Evolutionary conservation across 768 basidiomycete genomes (phyloP).

Genomic region (Kondoa malvinella): DNA sequence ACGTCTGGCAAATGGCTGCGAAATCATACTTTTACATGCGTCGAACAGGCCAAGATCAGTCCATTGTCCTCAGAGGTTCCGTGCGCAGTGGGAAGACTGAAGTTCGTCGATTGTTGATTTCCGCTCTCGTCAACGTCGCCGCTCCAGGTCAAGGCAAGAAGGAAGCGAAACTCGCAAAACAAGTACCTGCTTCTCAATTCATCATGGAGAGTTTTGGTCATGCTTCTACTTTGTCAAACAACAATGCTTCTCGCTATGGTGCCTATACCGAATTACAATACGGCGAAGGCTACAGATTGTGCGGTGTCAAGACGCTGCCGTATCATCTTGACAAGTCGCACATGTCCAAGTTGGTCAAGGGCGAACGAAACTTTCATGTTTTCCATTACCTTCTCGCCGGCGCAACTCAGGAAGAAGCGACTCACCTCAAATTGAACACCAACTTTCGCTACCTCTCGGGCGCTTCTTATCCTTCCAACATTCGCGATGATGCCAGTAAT

Average conservation of each 20-base stretch:
- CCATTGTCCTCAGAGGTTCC: slow-evolving; percentile 63
- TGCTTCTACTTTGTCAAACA: slow-evolving; percentile 66
- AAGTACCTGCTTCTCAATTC: slow-evolving; percentile 84
- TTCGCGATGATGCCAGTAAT: slow-evolving; percentile 10
- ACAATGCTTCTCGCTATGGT: slow-evolving; percentile 90
- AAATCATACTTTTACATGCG: slow-evolving; percentile 93
- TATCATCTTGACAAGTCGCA: slow-evolving; percentile 82
- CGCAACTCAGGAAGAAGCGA: slow-evolving; percentile 68
- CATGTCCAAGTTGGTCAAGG: slow-evolving; percentile 69
- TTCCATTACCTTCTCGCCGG: slow-evolving; percentile 94
- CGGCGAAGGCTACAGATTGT: slow-evolving; percentile 71
- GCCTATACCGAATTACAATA: slow-evolving; percentile 98
- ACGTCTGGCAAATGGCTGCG: slow-evolving; percentile 79
- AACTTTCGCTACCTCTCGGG: slow-evolving; percentile 9
- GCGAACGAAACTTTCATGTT: slow-evolving; percentile 92
- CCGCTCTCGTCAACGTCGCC: slow-evolving; percentile 74
- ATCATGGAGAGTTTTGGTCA: slow-evolving; percentile 89
- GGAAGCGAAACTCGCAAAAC: slow-evolving; percentile 48
- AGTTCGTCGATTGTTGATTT: slow-evolving; percentile 72
- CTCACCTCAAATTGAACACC: slow-evolving; percentile 67
- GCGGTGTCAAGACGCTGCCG: slow-evolving; percentile 83
- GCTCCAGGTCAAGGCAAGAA: slow-evolving; percentile 75
- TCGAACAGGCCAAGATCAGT: slow-evolving; percentile 81
- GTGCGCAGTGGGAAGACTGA: slow-evolving; percentile 90
- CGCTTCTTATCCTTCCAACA: neutral